Percentiles rank a stretch among this genome's conserved stretches.
These are phyloP conservation scores for Boletales sp. DNA, from an alignment of 768 basidiomycete species.

Conservation along the genomic window DNA sequence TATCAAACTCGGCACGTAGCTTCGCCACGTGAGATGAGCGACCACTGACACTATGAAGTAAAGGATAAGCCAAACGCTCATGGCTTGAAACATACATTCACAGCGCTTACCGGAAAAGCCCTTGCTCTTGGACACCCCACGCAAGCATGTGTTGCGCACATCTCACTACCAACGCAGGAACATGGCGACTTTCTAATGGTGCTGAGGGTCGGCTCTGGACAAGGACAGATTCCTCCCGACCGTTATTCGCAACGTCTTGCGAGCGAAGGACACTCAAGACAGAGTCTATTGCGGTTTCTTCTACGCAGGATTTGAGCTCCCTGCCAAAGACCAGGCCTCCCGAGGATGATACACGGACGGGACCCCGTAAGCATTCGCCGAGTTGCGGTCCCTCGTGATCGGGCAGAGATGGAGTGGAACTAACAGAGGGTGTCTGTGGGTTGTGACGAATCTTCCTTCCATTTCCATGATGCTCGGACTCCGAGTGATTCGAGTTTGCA, in stretches of 20 bases:
- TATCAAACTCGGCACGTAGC: constrained; percentile 78
- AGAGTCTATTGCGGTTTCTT: constrained; percentile 50
- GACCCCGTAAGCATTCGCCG: constrained; percentile 55
- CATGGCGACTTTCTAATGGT: constrained; percentile 44
- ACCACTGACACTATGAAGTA: constrained; percentile 64
- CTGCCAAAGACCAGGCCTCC: constrained; percentile 62
- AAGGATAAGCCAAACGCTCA: constrained; percentile 11
- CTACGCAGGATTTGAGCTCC: constrained; percentile 51
- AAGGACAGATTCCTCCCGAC: background rate
- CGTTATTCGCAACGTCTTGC: constrained; percentile 3
- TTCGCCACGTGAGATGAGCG: constrained; percentile 76
- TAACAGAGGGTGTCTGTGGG: constrained; percentile 58
- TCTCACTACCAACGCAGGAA: constrained; percentile 77
- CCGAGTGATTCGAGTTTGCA: constrained; percentile 39
- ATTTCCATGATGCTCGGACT: constrained; percentile 16
- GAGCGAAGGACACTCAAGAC: constrained; percentile 4
- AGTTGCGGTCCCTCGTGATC: constrained; percentile 50
- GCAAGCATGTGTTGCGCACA: constrained; percentile 78
- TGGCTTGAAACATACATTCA: background rate
- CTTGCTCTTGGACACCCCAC: constrained; percentile 87
- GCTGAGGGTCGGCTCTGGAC: constrained; percentile 17
- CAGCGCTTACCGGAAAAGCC: constrained; percentile 68
- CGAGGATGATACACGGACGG: constrained; percentile 36
- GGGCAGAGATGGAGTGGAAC: constrained; percentile 50
- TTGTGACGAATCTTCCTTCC: constrained; percentile 46